Evolutionary conservation across 495 filamentous ascomycete species (phyloP).

Genomic region (Daldinia grandis): DNA sequence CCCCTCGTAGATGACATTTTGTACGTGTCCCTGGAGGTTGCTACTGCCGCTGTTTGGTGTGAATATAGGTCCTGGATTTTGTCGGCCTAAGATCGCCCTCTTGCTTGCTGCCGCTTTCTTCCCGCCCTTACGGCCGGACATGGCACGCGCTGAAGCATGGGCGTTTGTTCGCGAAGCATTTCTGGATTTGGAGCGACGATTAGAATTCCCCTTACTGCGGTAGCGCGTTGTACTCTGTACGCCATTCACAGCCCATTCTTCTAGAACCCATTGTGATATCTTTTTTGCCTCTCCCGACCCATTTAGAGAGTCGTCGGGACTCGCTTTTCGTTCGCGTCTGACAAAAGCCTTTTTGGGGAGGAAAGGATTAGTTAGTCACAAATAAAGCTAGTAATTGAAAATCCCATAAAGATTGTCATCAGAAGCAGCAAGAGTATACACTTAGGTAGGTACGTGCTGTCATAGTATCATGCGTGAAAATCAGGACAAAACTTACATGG

Average conservation of each 20-base stretch:
- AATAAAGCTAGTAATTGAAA: constrained; percentile 1
- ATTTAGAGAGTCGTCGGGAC: constrained; percentile 14
- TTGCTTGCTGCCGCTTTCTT: constrained; percentile 26
- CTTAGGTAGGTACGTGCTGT: not conserved
- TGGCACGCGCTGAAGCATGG: constrained; percentile 24
- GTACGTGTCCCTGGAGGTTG: constrained; percentile 6
- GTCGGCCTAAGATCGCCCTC: constrained; percentile 6
- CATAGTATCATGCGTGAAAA: constrained; percentile 4
- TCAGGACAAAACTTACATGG: constrained; percentile 64
- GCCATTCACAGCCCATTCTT: constrained; percentile 51
- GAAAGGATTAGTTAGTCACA: constrained; percentile 12
- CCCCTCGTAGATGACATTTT: constrained; percentile 2
- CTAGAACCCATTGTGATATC: constrained; percentile 54
- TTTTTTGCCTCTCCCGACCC: constrained; percentile 44
- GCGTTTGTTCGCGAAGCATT: not conserved
- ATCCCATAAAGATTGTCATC: not conserved
- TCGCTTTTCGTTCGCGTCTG: constrained; percentile 49
- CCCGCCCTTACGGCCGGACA: constrained; percentile 34
- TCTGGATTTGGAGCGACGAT: constrained; percentile 10
- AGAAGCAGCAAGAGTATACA: not conserved
- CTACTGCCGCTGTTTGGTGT: not conserved
- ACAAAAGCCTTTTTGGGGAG: constrained; percentile 51
- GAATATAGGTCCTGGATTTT: not conserved
- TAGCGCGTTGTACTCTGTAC: constrained; percentile 60
- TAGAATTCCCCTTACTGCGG: constrained; percentile 49